Evolutionary conservation across 148 eudicot genomes (phyloP), one percentile per base, ranked within the genome.

Genomic region (Pouteria glomerata): DNA sequence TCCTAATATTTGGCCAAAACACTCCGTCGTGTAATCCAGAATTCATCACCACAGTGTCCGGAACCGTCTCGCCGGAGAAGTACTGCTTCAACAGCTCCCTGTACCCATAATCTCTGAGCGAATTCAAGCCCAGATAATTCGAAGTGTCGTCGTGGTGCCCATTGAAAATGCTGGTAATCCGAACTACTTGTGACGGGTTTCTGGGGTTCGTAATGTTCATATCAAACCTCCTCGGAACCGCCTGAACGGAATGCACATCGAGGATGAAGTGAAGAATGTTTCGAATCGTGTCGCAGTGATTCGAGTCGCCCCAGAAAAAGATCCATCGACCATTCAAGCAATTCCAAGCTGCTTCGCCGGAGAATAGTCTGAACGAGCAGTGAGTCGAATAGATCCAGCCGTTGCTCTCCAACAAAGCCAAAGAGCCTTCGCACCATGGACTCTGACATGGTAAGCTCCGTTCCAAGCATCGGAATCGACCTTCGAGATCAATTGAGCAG

Each of bases 281-380:
- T 3, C 92, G 82, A n/a, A 90, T 76, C 0, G 97, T 92, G 72
- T 96, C 99, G 47, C 93, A 90, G 68, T 96, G 99, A 67, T 96
- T 96, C 41, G 99, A 96, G 62, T 96, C 99, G 0, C 99, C 99
- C 99, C 99, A 96, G 60, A 90, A 90, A 82, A 96, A 90, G 18
- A 92, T 65, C 99, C 99, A 96, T 0, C 83, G 84, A 14, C 80
- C 75, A 47, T 79, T 82, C 76, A 96, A 73, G 76, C 99, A 90
- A 70, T 85, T 74, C 99, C 99, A 96, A 44, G 99, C 92, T 15
- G 77, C 73, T 53, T 80, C 74, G 24, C 61, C 30, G 0, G 83
- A 59, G 11, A 81, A 84, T 45, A 96, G 34, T 27, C 78, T 84
- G 75, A 96, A 96, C 8, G 96, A 86, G 69, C 99, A 96, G 79